Evolutionary conservation across 1,284 basidiomycete genomes (phyloP).

Genomic region (Cystobasidium sp.): DNA sequence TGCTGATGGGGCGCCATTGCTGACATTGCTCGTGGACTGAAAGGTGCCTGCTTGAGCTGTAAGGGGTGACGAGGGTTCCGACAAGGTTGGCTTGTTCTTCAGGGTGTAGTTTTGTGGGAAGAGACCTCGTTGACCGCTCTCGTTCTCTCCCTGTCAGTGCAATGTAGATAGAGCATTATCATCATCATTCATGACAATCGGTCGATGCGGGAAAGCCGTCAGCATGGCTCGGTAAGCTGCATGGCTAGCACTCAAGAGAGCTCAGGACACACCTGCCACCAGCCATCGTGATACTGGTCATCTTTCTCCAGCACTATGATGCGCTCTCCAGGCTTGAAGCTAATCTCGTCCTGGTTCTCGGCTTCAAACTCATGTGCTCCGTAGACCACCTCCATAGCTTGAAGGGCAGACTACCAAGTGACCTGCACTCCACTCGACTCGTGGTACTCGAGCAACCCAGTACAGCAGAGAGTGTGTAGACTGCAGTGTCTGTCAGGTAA

Average conservation of each 20-base stretch:
- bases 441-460: too few relatives aligned
- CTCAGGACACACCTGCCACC: slow-evolving; percentile 85
- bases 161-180: neutral
- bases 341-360: slow-evolving; percentile 72
- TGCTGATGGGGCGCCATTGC: slow-evolving; percentile 6
- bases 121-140: slow-evolving; percentile 77
- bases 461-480: neutral
- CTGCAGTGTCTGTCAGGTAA: neutral
- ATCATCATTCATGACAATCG: neutral
- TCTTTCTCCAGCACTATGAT: slow-evolving; percentile 92
- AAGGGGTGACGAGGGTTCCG: slow-evolving; percentile 25
- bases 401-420: neutral
- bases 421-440: neutral
- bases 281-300: slow-evolving; percentile 93
- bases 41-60: slow-evolving; percentile 8
- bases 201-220: neutral
- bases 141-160: slow-evolving; percentile 75
- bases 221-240: neutral
- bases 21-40: neutral
- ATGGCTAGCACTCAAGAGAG: slow-evolving; percentile 28
- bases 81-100: slow-evolving; percentile 13
- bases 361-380: slow-evolving; percentile 51
- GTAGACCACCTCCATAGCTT: slow-evolving; percentile 45
- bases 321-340: slow-evolving; percentile 81
- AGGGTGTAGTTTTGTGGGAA: slow-evolving; percentile 85